phyloP scores from a whole-genome alignment of 345 rosid genomes.

The Schrenkiella parvula region DNA sequence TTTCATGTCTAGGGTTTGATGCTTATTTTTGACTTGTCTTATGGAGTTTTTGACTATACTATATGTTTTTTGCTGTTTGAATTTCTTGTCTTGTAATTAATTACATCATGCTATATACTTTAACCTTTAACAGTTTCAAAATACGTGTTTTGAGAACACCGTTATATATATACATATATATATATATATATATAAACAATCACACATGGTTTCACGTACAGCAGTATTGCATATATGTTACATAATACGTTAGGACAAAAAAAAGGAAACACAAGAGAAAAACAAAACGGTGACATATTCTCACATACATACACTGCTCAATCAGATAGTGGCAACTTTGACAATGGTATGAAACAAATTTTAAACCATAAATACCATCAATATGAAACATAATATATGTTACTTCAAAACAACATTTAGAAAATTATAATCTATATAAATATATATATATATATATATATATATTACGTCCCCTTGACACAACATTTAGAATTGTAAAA shows the following conservation, averaged over 20 bases:
- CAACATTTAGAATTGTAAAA: too few species aligned
- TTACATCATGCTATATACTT: too few species aligned
- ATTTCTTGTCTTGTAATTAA: neutral
- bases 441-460: too few species aligned
- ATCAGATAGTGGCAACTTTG: neutral
- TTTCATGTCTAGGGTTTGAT: neutral
- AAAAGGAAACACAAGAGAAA: neutral
- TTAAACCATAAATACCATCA: too few species aligned
- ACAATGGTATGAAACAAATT: neutral
- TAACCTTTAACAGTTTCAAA: neutral
- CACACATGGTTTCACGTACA: neutral
- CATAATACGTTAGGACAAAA: too few species aligned
- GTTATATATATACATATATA: too few species aligned
- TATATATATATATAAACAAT: neutral
- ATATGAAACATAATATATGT: too few species aligned
- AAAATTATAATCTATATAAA: too few species aligned
- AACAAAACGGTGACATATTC: neutral
- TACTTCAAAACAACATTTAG: too few species aligned
- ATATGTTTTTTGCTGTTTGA: neutral
- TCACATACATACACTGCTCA: neutral
- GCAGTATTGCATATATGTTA: too few species aligned
- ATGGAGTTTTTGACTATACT: neutral
- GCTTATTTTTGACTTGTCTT: slow-evolving; percentile 3
- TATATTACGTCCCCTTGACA: too few species aligned
- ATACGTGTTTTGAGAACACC: neutral